Conservation (phyloP, 2,329 filamentous ascomycete genomes). For the Alternaria ventricosa region DNA sequence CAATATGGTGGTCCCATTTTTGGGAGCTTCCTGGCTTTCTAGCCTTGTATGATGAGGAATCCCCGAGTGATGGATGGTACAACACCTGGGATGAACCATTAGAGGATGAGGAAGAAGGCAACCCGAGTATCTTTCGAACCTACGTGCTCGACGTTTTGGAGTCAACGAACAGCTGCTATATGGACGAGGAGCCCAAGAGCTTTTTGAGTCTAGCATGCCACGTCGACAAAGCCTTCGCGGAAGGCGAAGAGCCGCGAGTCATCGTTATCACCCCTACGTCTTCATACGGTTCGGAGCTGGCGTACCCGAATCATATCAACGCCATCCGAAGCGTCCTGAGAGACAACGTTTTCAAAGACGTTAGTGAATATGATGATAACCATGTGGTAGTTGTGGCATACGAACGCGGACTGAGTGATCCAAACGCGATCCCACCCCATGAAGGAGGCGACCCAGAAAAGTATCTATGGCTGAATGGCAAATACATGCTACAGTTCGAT, state of each 20-base stretch:
- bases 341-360: background rate
- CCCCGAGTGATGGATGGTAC: background rate
- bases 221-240: background rate
- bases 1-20: background rate
- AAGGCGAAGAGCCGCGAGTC: background rate
- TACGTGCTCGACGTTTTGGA: background rate
- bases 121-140: background rate
- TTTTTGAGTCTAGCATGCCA: background rate
- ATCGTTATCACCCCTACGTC: background rate
- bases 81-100: background rate
- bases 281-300: background rate
- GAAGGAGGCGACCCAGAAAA: background rate
- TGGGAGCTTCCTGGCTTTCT: background rate
- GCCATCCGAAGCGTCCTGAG: background rate
- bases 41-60: too few relatives aligned
- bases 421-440: background rate
- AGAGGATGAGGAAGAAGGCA: background rate
- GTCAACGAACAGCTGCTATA: background rate
- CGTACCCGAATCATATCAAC: background rate
- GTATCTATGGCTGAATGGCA: background rate
- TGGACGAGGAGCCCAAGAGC: background rate
- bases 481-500: background rate
- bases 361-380: background rate
- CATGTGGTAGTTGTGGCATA: background rate
- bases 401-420: rapidly evolving